Evolutionary conservation across 2,329 filamentous ascomycete genomes (phyloP).

Genomic region (Furcasterigmium furcatum): DNA sequence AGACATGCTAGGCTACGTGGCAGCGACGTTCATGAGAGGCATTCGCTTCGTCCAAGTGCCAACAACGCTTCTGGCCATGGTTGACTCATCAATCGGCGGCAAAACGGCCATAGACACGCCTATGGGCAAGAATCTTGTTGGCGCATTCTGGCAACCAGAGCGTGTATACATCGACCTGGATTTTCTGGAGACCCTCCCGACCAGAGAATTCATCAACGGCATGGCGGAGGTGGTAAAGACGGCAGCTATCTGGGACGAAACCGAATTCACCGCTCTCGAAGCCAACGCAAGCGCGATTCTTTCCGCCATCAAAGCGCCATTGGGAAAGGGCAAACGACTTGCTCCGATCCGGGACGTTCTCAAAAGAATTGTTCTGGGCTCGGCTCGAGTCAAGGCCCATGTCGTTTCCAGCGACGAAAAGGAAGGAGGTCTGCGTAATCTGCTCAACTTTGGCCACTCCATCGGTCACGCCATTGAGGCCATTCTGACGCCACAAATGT

Average conservation of each 20-base stretch:
- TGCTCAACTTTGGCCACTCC: slow-evolving; percentile 96
- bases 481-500: slow-evolving; percentile 88
- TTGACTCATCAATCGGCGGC: slow-evolving; percentile 96
- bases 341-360: slow-evolving; percentile 67
- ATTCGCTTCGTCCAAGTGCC: slow-evolving; percentile 96
- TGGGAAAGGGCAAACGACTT: slow-evolving; percentile 52
- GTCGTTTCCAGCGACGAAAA: slow-evolving; percentile 94
- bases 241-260: slow-evolving; percentile 90
- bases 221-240: slow-evolving; percentile 99
- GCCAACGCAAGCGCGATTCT: slow-evolving; percentile 76
- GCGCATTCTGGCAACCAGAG: slow-evolving; percentile 93
- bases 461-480: slow-evolving; percentile 97
- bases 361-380: slow-evolving; percentile 81
- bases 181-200: slow-evolving; percentile 87
- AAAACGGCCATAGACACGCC: slow-evolving; percentile 98
- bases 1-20: slow-evolving; percentile 96
- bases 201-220: slow-evolving; percentile 93
- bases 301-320: slow-evolving; percentile 62
- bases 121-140: slow-evolving; percentile 92
- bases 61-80: slow-evolving; percentile 93
- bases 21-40: slow-evolving; percentile 97
- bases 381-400: slow-evolving; percentile 87
- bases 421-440: slow-evolving; percentile 88
- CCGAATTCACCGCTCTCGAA: slow-evolving; percentile 82
- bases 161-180: slow-evolving; percentile 92